Percentiles rank a stretch among this genome's conserved stretches.
Evolutionary conservation across 108 stramenopile species (phyloP).

Genomic region (Cylindrotheca fusiformis): DNA sequence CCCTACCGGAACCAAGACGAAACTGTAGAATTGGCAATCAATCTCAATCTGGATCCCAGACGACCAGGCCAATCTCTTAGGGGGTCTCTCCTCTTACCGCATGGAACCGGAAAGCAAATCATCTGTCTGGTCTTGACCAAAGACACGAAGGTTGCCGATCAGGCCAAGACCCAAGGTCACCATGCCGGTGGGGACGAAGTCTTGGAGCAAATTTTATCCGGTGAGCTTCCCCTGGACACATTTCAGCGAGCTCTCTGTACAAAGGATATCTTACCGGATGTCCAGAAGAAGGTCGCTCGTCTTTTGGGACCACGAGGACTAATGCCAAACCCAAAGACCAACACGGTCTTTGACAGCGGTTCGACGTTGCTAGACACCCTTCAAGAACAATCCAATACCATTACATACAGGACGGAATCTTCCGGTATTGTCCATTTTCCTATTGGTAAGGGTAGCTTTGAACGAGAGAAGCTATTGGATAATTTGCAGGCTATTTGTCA

Average conservation of each 20-base stretch:
- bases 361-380: slow-evolving; percentile 46
- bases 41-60: slow-evolving; percentile 91
- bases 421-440: slow-evolving; percentile 85
- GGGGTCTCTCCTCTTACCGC: slow-evolving; percentile 82
- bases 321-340: slow-evolving; percentile 96
- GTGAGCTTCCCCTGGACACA: slow-evolving; percentile 50
- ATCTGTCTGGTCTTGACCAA: slow-evolving; percentile 89
- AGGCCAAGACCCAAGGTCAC: slow-evolving; percentile 69
- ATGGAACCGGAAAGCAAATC: slow-evolving; percentile 89
- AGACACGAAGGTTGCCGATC: slow-evolving; percentile 48
- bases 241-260: slow-evolving; percentile 86
- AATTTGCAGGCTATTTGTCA: slow-evolving; percentile 70
- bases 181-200: slow-evolving; percentile 89
- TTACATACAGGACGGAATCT: slow-evolving; percentile 87
- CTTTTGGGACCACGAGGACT: slow-evolving; percentile 93
- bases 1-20: slow-evolving; percentile 72
- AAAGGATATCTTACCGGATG: slow-evolving; percentile 75
- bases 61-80: slow-evolving; percentile 91
- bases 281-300: slow-evolving; percentile 75
- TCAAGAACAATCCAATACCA: slow-evolving; percentile 62
- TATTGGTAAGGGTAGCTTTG: slow-evolving; percentile 86
- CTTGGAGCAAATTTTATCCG: slow-evolving; percentile 71
- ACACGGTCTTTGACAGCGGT: slow-evolving; percentile 76
- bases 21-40: slow-evolving; percentile 85
- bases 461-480: slow-evolving; percentile 58